These are phyloP conservation scores for Pestalotiopsis sp. DNA, from an alignment of 2,329 filamentous ascomycete species.

Conservation along the genomic window DNA sequence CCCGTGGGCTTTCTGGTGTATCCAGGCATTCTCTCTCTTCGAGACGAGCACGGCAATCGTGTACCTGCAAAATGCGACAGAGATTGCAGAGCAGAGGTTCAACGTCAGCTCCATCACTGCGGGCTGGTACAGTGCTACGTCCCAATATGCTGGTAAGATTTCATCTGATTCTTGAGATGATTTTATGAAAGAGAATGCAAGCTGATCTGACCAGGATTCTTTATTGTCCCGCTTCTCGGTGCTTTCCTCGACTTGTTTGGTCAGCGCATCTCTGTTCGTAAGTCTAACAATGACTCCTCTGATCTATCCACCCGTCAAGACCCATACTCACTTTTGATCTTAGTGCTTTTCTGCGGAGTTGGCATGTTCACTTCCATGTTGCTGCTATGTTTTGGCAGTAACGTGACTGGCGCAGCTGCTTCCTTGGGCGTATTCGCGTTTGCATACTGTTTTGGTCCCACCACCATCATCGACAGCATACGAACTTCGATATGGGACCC, in stretches of 20 bases:
- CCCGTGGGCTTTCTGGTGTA: conserved; percentile 62
- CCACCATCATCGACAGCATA: conserved; percentile 62
- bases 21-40: conserved; percentile 59
- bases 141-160: conserved; percentile 48
- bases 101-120: conserved; percentile 55
- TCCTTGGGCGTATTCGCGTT: conserved; percentile 63
- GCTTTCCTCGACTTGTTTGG: conserved; percentile 60
- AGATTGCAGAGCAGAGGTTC: conserved; percentile 63
- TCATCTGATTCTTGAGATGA: too few species aligned
- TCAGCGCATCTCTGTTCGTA: conserved; percentile 49
- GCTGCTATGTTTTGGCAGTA: conserved; percentile 54
- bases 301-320: too few species aligned
- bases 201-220: conserved; percentile 39
- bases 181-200: too few species aligned
- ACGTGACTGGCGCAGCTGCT: conserved; percentile 54
- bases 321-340: neutral
- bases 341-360: conserved; percentile 45
- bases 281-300: conserved; percentile 18
- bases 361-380: conserved; percentile 57
- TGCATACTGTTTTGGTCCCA: conserved; percentile 56
- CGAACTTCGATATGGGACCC: conserved; percentile 63
- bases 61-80: conserved; percentile 61
- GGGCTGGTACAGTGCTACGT: conserved; percentile 61
- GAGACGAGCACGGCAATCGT: conserved; percentile 58
- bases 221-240: conserved; percentile 58